These are phyloP conservation scores for Capsella bursapastoris DNA, from an alignment of 345 rosid genomes.

Conservation along the genomic window DNA sequence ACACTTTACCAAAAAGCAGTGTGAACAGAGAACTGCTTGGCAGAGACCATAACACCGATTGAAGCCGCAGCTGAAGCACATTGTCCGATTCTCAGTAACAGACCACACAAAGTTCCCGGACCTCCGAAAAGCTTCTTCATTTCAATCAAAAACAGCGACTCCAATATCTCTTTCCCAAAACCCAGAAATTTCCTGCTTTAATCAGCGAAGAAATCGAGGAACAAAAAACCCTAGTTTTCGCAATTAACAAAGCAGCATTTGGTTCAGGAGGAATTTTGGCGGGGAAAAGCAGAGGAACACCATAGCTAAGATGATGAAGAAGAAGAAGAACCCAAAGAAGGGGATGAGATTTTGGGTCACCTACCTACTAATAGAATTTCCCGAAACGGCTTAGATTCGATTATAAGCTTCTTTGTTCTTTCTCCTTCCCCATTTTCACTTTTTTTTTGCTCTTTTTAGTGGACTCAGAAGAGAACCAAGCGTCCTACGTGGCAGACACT, in stretches of 20 bases:
- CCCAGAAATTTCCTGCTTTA: constrained; percentile 26
- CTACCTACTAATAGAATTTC: constrained; percentile 16
- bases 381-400: constrained; percentile 41
- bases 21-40: constrained; percentile 59
- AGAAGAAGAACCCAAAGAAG: constrained; percentile 1
- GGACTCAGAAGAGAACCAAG: background rate
- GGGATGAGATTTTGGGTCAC: background rate
- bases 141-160: constrained; percentile 7
- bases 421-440: constrained; percentile 19
- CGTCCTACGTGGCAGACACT: constrained; percentile 32
- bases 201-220: constrained; percentile 13
- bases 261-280: constrained; percentile 8
- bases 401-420: constrained; percentile 20
- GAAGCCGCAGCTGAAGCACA: constrained; percentile 79
- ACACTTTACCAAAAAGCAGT: constrained; percentile 78
- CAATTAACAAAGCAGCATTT: constrained; percentile 36
- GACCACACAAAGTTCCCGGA: constrained; percentile 81
- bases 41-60: constrained; percentile 71
- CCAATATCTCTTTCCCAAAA: constrained; percentile 1
- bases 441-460: constrained; percentile 23
- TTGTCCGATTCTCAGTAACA: constrained; percentile 73
- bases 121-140: constrained; percentile 88
- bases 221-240: constrained; percentile 36
- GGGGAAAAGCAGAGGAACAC: constrained; percentile 29
- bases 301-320: background rate